Evolutionary conservation across 768 basidiomycete genomes (phyloP), one percentile per base, ranked within the genome.

Genomic region (Tylopilus balloui): DNA sequence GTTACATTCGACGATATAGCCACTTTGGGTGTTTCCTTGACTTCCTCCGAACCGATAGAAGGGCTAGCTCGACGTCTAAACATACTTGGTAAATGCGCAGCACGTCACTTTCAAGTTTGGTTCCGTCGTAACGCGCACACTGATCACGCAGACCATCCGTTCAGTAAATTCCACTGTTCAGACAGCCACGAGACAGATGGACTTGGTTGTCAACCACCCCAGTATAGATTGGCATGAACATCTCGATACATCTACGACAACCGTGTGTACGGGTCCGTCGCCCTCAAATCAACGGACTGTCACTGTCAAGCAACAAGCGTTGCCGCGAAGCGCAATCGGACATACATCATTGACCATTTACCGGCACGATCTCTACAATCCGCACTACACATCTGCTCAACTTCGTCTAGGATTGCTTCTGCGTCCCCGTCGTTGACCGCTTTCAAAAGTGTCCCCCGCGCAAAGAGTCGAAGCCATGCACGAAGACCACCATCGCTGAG

Each of bases 391-490:
- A 79, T 68, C 51, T 81, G 70, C 59, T 75, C 73, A 8, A 86
- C 83, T 58, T 86, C 80, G 27, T 73, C 61, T 63, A 89, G 80
- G 35, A 90, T 78, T 43, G 70, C 71, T 20, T 72, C 69, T 0
- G 82, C 84, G 52, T 84, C 78, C 32, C 65, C 64, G 17, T 84
- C 80, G 11, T 64, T 48, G 54, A 86, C 67, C 9, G 71, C 68
- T 17, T 68, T 68, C 55, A 92, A 65, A 66, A 87, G 83, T 8
- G 80, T 80, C 41, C 69, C 67, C 10, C 84, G 74, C 2, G 69
- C 78, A 62, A 92, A 93, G 0, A 86, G 71, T 12, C 74, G 64
- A 14, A 90, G 71, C 88, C 88, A 92, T 44, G 78, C 86, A 13
- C 66, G 68, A 38, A 87, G 61, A 41, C 66, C 66, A 4, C 75